phyloP scores from a whole-genome alignment of 2,329 filamentous ascomycete species.

The Zopfia rhizophila region DNA sequence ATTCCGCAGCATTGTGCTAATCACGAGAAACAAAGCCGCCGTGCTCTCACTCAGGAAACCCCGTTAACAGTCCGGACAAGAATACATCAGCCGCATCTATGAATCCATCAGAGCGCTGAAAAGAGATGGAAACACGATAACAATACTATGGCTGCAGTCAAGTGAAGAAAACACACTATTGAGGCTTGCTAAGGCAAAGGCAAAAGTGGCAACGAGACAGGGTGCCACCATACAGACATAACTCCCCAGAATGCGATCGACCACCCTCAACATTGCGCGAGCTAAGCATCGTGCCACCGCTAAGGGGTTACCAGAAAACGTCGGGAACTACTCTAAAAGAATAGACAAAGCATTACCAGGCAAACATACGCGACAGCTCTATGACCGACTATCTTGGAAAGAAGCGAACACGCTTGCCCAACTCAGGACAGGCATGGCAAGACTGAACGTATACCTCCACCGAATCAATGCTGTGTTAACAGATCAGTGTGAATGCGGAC shows the following conservation, averaged over 20 bases:
- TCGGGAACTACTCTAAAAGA: constrained; percentile 16
- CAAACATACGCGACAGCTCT: constrained; percentile 18
- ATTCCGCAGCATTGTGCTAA: constrained; percentile 19
- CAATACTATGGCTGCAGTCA: constrained; percentile 18
- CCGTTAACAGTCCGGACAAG: constrained; percentile 16
- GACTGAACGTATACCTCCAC: constrained; percentile 18
- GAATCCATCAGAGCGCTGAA: constrained; percentile 13
- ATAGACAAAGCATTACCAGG: constrained; percentile 18
- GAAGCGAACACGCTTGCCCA: constrained; percentile 16
- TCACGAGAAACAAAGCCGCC: constrained; percentile 19
- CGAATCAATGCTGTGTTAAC: constrained; percentile 12
- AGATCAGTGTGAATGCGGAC: constrained; percentile 16
- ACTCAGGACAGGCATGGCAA: constrained; percentile 20
- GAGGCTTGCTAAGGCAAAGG: constrained; percentile 16
- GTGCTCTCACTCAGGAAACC: constrained; percentile 21
- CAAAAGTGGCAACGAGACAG: constrained; percentile 15
- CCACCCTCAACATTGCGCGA: constrained; percentile 16
- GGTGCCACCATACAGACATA: constrained; percentile 13
- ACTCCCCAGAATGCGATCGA: constrained; percentile 16
- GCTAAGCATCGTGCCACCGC: constrained; percentile 14
- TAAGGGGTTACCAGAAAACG: constrained; percentile 16
- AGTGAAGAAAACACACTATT: constrained; percentile 20
- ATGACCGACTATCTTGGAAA: constrained; percentile 15
- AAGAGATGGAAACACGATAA: constrained; percentile 17
- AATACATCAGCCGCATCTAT: constrained; percentile 17